Base-by-base conservation (phyloP, 495 filamentous ascomycete species). In the Umbilicaria muhlenbergii region DNA sequence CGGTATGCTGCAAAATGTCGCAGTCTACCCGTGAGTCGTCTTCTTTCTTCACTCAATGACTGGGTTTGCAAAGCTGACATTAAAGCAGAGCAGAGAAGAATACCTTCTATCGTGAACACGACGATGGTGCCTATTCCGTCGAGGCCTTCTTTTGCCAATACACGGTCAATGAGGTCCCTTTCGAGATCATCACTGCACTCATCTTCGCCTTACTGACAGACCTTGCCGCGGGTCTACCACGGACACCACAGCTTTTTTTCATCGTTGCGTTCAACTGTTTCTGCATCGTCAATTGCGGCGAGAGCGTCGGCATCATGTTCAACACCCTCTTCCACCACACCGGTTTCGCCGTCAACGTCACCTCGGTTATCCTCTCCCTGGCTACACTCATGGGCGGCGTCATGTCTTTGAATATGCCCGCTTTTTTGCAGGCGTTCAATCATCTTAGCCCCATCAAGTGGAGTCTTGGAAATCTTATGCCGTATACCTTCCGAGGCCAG, bases 271-370 rank as follows among this genome's bases (percentile, higher is more conserved):
- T 77, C 57, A 80, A 79, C 56, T 71, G 71, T 39, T 83, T 86
- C 51, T 78, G 74, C 44, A 75, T 86, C 36, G 80, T 83, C 33
- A 76, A 60, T 39, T 82, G 75, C 47, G 81, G 81, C 3, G 81
- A 86, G 61, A 78, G 73, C 36, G 51, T 85, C n/a, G 81, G 81
- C 0, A 85, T 86, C 48, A 74, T 83, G 60, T 84, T 86, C 61
- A 83, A 81, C 53, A 85, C 81, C 1, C 61, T 85, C 6, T 81
- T 85, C 58, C 56, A 61, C 31, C 81, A 86, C 51, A 79, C 78
- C 0, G 81, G 81, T 1, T 85, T 86, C 55, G 77, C 80, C 8
- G 70, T 85, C 37, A 83, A 82, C 46, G 54, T 83, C 34, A 80
- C 73, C 3, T 73, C 68, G 1, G 68, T 80, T 35, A 53, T 85